phyloP scores from a whole-genome alignment of 2,329 filamentous ascomycete species.

The Beauveria medogensis region DNA sequence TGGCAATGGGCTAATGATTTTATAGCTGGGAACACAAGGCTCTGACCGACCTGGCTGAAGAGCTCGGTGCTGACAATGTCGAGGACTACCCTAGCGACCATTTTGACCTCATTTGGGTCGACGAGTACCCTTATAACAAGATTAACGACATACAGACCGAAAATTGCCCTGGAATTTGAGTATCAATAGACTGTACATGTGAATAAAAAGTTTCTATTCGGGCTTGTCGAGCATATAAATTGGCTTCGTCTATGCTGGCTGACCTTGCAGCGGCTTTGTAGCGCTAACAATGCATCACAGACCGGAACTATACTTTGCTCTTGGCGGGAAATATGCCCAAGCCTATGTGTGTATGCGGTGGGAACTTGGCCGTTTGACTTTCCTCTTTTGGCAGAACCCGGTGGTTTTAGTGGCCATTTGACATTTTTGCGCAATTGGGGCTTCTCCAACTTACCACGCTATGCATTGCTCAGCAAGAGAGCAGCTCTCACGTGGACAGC shows the following conservation, averaged over 20 bases:
- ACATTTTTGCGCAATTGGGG: background rate
- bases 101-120: constrained; percentile 51
- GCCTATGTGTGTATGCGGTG: background rate
- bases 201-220: background rate
- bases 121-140: constrained; percentile 39
- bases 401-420: background rate
- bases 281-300: too few species aligned
- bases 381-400: background rate
- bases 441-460: too few species aligned
- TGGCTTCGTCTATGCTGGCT: background rate
- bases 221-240: background rate
- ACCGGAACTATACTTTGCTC: too few species aligned
- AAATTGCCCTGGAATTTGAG: constrained; percentile 36
- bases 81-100: constrained; percentile 41
- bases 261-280: too few species aligned
- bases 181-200: background rate
- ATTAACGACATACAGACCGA: constrained; percentile 41
- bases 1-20: background rate
- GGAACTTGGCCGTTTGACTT: background rate
- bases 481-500: too few species aligned
- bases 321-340: background rate
- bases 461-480: too few species aligned
- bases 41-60: constrained; percentile 42
- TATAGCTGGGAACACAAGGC: constrained; percentile 49
- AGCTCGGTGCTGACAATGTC: constrained; percentile 41